Conservation (phyloP, 805 yeast genomes). For the Ogataea polymorpha region DNA sequence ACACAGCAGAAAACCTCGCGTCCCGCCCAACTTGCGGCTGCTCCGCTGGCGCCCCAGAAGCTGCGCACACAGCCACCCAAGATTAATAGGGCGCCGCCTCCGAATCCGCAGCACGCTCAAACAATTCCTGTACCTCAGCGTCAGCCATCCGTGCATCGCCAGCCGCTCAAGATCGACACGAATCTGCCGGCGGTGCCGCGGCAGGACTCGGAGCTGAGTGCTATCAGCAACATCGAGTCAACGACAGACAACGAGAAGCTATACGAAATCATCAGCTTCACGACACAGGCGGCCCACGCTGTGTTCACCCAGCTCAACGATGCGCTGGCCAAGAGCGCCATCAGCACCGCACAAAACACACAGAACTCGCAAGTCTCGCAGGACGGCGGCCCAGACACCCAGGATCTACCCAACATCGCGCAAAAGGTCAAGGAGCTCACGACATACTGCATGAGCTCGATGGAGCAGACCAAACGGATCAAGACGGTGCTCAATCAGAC, state of each 20-base stretch:
- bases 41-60: conserved; percentile 11
- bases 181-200: conserved; percentile 14
- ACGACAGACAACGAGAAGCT: conserved; percentile 29
- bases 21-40: conserved; percentile 10
- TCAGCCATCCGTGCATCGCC: conserved; percentile 20
- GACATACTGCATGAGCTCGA: conserved; percentile 69
- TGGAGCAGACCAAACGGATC: conserved; percentile 75
- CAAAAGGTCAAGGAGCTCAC: conserved; percentile 74
- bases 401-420: conserved; percentile 39
- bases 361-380: conserved; percentile 31
- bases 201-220: conserved; percentile 31
- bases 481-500: conserved; percentile 51
- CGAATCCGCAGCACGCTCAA: conserved; percentile 21
- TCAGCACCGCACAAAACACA: conserved; percentile 44
- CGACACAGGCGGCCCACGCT: conserved; percentile 56
- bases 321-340: conserved; percentile 64
- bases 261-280: conserved; percentile 28
- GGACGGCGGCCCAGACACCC: conserved; percentile 25
- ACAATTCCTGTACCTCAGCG: conserved; percentile 14
- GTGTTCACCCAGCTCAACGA: conserved; percentile 72
- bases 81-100: conserved; percentile 21
- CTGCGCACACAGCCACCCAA: conserved; percentile 16
- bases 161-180: conserved; percentile 28
- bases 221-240: conserved; percentile 13
- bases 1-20: conserved; percentile 7